Conservation (phyloP, 495 filamentous ascomycete genomes). For the Bombardia bombarda region DNA sequence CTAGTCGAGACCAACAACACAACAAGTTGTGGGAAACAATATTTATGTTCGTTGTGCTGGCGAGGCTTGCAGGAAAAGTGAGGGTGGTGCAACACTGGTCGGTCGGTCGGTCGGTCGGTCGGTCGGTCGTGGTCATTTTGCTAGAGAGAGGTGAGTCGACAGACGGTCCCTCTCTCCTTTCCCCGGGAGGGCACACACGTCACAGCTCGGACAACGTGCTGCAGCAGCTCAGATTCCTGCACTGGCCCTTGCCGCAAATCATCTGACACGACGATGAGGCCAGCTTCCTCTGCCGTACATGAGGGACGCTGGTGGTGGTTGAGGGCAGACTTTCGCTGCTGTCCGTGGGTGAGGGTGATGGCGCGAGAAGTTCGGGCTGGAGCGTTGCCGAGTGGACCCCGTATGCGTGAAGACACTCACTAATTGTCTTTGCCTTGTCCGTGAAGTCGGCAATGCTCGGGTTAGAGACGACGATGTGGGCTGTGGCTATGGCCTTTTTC, state of each 20-base stretch:
- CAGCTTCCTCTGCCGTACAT: neutral
- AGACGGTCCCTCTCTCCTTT: too few relatives aligned
- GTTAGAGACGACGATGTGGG: slow-evolving; percentile 73
- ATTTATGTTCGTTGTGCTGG: too few relatives aligned
- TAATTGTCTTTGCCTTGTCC: slow-evolving; percentile 63
- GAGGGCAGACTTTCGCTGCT: too few relatives aligned
- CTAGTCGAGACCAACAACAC: too few relatives aligned
- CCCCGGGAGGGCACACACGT: too few relatives aligned
- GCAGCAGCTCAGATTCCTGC: slow-evolving; percentile 20
- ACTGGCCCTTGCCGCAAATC: slow-evolving; percentile 16
- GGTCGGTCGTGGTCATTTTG: too few relatives aligned
- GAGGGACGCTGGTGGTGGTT: neutral
- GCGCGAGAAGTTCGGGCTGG: slow-evolving; percentile 61
- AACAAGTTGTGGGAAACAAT: too few relatives aligned
- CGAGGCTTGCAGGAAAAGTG: too few relatives aligned
- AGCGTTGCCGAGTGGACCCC: slow-evolving; percentile 90
- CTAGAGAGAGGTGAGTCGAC: too few relatives aligned
- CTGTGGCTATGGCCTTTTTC: slow-evolving; percentile 77
- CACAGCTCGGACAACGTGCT: too few relatives aligned
- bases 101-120: too few relatives aligned
- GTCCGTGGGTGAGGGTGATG: neutral
- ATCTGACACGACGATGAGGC: slow-evolving; percentile 14
- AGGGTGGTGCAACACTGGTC: too few relatives aligned
- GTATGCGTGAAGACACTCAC: slow-evolving; percentile 81
- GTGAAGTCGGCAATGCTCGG: slow-evolving; percentile 60